Evolutionary conservation across 306 rosid species (phyloP).

Genomic region (Vigna reflexopilosa): DNA sequence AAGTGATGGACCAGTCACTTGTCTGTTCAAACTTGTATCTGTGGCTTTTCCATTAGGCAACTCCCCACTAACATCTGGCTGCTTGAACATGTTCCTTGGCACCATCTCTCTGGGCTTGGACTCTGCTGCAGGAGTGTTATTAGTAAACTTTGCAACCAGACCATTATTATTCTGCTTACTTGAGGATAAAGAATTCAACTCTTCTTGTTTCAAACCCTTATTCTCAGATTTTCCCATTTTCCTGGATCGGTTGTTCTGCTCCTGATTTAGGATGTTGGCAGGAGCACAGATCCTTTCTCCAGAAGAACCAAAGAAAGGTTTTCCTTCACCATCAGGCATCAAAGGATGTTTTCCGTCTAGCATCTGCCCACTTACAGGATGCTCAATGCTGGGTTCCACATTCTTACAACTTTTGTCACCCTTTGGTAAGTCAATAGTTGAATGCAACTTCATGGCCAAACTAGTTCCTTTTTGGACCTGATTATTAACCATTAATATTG

Average conservation of each 20-base stretch:
- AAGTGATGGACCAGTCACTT: slow-evolving; percentile 57
- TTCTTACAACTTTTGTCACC: slow-evolving; percentile 53
- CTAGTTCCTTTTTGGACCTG: slow-evolving; percentile 56
- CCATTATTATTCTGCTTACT: slow-evolving; percentile 57
- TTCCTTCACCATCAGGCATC: slow-evolving; percentile 56
- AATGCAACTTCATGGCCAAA: slow-evolving; percentile 50
- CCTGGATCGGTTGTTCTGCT: slow-evolving; percentile 57
- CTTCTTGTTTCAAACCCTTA: slow-evolving; percentile 63
- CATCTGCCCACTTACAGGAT: slow-evolving; percentile 49
- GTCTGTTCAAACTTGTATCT: slow-evolving; percentile 51
- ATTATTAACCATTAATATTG: slow-evolving; percentile 66
- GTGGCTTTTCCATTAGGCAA: slow-evolving; percentile 65
- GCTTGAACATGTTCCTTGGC: slow-evolving; percentile 56
- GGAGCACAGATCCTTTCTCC: slow-evolving; percentile 54
- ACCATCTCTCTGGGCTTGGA: slow-evolving; percentile 64
- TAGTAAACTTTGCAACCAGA: slow-evolving; percentile 54
- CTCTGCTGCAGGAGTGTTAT: slow-evolving; percentile 56
- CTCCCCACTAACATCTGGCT: slow-evolving; percentile 58
- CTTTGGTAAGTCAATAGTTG: slow-evolving; percentile 52
- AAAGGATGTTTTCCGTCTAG: slow-evolving; percentile 56
- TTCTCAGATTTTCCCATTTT: slow-evolving; percentile 59
- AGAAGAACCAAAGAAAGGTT: slow-evolving; percentile 56
- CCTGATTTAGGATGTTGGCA: slow-evolving; percentile 52
- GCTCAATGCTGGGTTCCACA: slow-evolving; percentile 54
- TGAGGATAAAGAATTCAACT: slow-evolving; percentile 67